A percentile compares a stretch with the other conserved stretches of the same genome.
These are phyloP conservation scores for Medicago arabica DNA, from an alignment of 306 rosid species.

Conservation along the genomic window DNA sequence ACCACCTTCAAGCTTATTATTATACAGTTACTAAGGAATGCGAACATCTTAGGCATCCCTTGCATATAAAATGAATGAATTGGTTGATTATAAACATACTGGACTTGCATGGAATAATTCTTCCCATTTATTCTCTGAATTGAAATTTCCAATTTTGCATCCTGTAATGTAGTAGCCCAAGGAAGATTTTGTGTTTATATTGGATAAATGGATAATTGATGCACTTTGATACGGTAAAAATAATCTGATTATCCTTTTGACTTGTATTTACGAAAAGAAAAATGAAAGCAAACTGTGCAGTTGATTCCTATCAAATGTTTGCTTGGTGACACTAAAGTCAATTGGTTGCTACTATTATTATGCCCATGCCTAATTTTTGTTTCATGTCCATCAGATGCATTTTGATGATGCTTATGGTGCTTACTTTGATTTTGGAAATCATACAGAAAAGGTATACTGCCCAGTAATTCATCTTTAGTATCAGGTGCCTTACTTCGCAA, in stretches of 20 bases:
- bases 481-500: slow-evolving; percentile 4
- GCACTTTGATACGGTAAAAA: slow-evolving; percentile 12
- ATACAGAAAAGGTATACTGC: slow-evolving; percentile 85
- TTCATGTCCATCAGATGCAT: slow-evolving; percentile 78
- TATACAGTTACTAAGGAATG: slow-evolving; percentile 21
- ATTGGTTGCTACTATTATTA: slow-evolving; percentile 15
- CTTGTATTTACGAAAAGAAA: slow-evolving; percentile 17
- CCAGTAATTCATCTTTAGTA: slow-evolving; percentile 4
- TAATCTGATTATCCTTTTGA: slow-evolving; percentile 15
- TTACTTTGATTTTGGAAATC: slow-evolving; percentile 91
- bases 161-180: slow-evolving; percentile 13
- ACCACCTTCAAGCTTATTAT: slow-evolving; percentile 14
- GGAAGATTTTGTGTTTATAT: slow-evolving; percentile 19
- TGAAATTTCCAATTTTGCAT: not conserved
- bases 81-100: slow-evolving; percentile 8
- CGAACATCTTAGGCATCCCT: slow-evolving; percentile 5
- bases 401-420: slow-evolving; percentile 73
- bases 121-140: not conserved
- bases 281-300: slow-evolving; percentile 28
- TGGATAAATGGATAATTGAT: not conserved
- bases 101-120: not conserved
- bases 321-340: slow-evolving; percentile 8
- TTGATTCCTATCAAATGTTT: slow-evolving; percentile 27
- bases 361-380: slow-evolving; percentile 42
- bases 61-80: slow-evolving; percentile 6